Evolutionary conservation across 257 asterid genomes (phyloP), one percentile per base, ranked within the genome.

Genomic region (Solanum gracilifrons): DNA sequence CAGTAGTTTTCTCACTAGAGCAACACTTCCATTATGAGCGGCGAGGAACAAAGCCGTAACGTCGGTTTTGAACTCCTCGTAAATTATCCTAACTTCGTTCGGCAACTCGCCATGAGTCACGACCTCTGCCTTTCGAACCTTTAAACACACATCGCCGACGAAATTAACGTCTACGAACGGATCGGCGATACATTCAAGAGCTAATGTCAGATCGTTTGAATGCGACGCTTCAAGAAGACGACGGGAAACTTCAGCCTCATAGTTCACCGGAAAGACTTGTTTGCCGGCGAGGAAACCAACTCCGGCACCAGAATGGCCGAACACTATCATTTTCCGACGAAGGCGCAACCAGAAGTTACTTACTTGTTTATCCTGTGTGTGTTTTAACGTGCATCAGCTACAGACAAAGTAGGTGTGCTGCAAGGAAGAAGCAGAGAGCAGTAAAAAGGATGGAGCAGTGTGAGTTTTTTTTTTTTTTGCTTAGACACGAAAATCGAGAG

Each of bases 231-330:
- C 94, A 12, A 95, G 89, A 86, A 95, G 96, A 7, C 96, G 93
- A 87, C 90, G 95, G 33, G 98, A 95, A 68, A 90, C 94, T 89
- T 95, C 96, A 7, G 91, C 96, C 85, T 94, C 95, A 86, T 93
- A 92, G 92, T 94, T 91, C 20, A 95, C 91, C n/a, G 98, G 98
- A 82, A 93, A 93, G 15, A 95, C 94, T 86, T 95, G 98, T 72
- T 89, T 93, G 75, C 93, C 96, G 29, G 93, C 91, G 2, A 91
- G 93, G 85, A 92, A 94, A 12, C 94, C 95, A 71, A 91, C 92
- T 29, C 89, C 92, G 25, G 88, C 94, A 68, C 89, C 90, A 79
- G 92, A 89, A 86, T 93, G 93, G 37, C 95, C 86, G 64, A 92
- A 91, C 39, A 92, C 91, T 88, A 89, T 92, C 91, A 91, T 90